Evolutionary conservation across 78 protist species (phyloP).

Genomic region (slime mould (Dictyostelium discoideum)): DNA sequence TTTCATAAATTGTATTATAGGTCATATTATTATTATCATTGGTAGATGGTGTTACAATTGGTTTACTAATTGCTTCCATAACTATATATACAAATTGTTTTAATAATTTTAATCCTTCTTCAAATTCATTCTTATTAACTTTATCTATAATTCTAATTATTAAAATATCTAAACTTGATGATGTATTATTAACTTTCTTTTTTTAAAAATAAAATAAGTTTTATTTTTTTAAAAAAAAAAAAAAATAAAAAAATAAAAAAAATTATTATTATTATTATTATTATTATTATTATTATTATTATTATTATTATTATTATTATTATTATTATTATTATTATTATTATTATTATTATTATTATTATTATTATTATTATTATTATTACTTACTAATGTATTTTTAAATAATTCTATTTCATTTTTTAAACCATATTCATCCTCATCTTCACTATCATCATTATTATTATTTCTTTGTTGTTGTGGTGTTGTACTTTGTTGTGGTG

Average conservation of each 20-base stretch:
- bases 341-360: too few relatives aligned
- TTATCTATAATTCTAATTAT: slow-evolving; percentile 43
- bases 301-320: too few relatives aligned
- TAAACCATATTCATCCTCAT: slow-evolving; percentile 23
- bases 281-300: too few relatives aligned
- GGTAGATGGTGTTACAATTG: background rate
- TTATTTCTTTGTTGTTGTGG: slow-evolving; percentile 5
- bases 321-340: too few relatives aligned
- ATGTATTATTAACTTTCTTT: slow-evolving; percentile 38
- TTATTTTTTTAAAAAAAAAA: too few relatives aligned
- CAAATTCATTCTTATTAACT: slow-evolving; percentile 25
- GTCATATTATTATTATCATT: background rate
- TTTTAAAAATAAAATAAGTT: too few relatives aligned
- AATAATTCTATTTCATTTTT: slow-evolving; percentile 18
- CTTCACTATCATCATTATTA: background rate
- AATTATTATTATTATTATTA: too few relatives aligned
- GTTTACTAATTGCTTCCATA: slow-evolving; percentile 1
- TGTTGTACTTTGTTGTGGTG: background rate
- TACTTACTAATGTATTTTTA: slow-evolving; percentile 31
- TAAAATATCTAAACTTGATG: slow-evolving; percentile 56
- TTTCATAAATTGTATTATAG: background rate
- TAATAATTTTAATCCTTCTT: slow-evolving; percentile 6
- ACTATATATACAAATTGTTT: slow-evolving; percentile 70
- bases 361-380: too few relatives aligned
- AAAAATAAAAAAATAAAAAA: too few relatives aligned